Conservation (phyloP, 2,329 filamentous ascomycete genomes). For the Alternaria arbusti region DNA sequence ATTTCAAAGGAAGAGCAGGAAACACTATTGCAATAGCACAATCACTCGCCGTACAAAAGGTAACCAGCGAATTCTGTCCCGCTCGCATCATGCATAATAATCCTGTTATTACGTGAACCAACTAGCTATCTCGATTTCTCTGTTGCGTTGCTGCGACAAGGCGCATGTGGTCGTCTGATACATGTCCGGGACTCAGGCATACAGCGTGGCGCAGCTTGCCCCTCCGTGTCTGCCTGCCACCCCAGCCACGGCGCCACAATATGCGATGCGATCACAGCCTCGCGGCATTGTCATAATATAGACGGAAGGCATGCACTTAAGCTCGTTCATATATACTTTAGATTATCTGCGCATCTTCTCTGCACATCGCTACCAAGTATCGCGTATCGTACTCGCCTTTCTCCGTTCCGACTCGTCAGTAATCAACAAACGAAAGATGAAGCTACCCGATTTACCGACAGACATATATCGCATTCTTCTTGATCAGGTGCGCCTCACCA, state of each 20-base stretch:
- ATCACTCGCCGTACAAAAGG: neutral
- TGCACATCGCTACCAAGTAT: neutral
- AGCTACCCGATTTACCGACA: neutral
- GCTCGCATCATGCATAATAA: neutral
- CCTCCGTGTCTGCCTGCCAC: neutral
- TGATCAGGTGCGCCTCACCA: neutral
- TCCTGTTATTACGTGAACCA: neutral
- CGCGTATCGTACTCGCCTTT: neutral
- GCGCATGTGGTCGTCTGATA: neutral
- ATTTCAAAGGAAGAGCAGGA: constrained; percentile 70
- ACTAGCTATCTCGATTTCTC: neutral
- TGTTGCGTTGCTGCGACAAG: neutral
- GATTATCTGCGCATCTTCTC: neutral
- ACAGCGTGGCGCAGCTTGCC: neutral
- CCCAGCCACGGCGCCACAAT: neutral
- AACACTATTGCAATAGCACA: constrained; percentile 46
- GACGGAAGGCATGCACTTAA: neutral
- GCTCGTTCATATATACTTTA: neutral
- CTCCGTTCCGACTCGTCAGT: neutral
- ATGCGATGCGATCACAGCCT: neutral
- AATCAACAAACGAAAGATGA: neutral
- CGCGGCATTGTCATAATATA: neutral
- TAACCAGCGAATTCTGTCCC: neutral
- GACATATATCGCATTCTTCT: neutral
- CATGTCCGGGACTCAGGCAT: neutral